Evolutionary conservation across 2,329 filamentous ascomycete genomes (phyloP), one percentile per base, ranked within the genome.

Genomic region (Chaetomiaceae sp.): DNA sequence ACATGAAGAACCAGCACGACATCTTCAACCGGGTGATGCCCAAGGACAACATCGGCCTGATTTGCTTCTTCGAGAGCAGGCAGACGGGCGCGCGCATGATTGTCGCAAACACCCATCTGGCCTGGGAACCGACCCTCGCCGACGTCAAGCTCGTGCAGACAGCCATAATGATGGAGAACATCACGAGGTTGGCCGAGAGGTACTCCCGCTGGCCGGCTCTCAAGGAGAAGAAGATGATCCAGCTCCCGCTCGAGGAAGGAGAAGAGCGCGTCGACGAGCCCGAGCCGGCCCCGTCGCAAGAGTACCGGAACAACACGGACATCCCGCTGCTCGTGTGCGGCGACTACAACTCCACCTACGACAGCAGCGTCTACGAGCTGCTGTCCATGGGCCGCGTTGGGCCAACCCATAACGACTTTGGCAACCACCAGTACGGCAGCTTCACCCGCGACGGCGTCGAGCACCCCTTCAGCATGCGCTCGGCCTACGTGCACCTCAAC

Each of bases 11-110:
- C 50, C 89, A 95, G 63, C 89, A 95, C 65, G 93, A 99, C 63
- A 92, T 97, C 51, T 97, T 96, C 78, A 99, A 99, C 68, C 87
- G 93, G 23, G 87, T 99, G 54, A 97, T 96, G 93, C 91, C 92
- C 55, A 89, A 93, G 71, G 93, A 99, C 75, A 92, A 97, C 66
- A 96, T 99, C 68, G 93, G 87, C 14, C 86, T 96, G 42, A 82
- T 96, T 42, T 83, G 87, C 50, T 95, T 97, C 73, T 82, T 99
- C 56, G 93, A 99, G 69, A 96, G 95, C 63, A 83, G 92, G 33
- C 74, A 81, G 54, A 96, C 92, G 0, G 93, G 93, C n/a, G 85
- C 89, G 13, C 85, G 93, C 50, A 74, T 97, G 63, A 95, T 99
- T 56, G 83, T 97, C 31, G 89, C 89, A 59, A 97, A 97, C 65